phyloP scores from a whole-genome alignment of 345 rosid species.

The Eucalyptus decipiens region DNA sequence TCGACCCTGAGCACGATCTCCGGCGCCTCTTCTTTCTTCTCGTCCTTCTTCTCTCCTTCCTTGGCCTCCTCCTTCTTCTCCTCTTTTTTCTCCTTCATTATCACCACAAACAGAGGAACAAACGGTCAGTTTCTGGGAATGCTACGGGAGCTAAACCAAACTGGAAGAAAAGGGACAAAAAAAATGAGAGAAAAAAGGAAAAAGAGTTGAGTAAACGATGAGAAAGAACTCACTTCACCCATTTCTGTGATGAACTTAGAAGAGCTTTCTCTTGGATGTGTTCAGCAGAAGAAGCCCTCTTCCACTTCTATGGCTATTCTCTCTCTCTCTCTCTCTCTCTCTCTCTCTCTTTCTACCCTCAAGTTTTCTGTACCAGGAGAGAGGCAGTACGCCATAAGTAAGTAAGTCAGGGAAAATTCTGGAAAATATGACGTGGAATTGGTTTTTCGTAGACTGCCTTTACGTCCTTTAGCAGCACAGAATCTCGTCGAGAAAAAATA shows the following conservation, averaged over 20 bases:
- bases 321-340: neutral
- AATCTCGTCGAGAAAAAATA: neutral
- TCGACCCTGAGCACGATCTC: slow-evolving; percentile 70
- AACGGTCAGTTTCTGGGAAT: neutral
- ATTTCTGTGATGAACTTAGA: neutral
- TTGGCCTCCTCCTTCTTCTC: neutral
- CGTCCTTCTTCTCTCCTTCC: slow-evolving; percentile 9
- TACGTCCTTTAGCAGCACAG: slow-evolving; percentile 15
- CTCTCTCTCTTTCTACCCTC: neutral
- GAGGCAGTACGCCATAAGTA: neutral
- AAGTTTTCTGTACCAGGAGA: neutral
- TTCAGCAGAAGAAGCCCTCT: neutral
- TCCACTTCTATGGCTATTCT: neutral
- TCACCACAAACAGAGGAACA: neutral
- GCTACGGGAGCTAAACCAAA: neutral
- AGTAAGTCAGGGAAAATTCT: neutral
- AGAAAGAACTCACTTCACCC: slow-evolving; percentile 34
- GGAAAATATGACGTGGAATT: slow-evolving; percentile 18
- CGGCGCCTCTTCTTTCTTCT: slow-evolving; percentile 19
- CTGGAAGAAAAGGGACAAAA: neutral
- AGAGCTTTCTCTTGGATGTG: neutral
- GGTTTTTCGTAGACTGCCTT: neutral
- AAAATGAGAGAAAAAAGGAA: neutral
- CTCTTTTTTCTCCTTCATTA: neutral
- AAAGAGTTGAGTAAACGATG: too few relatives aligned